Conservation (phyloP, 176 grass and related monocot species). For the Puya raimondii region DNA sequence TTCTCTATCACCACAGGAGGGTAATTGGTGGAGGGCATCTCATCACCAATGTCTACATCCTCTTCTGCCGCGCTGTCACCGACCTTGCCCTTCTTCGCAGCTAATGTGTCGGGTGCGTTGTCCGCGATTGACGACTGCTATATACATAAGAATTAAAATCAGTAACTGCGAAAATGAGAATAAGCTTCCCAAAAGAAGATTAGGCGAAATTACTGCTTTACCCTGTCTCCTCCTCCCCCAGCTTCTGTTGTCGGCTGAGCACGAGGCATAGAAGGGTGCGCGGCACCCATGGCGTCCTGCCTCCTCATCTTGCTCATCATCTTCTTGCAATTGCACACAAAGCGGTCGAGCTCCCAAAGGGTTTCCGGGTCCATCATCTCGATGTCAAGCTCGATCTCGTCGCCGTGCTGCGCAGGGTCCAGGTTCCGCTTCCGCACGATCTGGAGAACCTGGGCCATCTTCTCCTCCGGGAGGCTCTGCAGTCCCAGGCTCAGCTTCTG, state of each 20-base stretch:
- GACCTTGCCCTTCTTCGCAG: constrained; percentile 18
- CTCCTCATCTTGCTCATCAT: constrained; percentile 58
- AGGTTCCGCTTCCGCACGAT: constrained; percentile 72
- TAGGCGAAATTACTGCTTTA: neutral
- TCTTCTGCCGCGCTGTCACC: constrained; percentile 46
- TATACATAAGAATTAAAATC: neutral
- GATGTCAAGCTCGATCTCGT: constrained; percentile 88
- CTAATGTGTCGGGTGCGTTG: constrained; percentile 4
- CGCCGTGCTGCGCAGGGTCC: constrained; percentile 49
- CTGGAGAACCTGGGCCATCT: constrained; percentile 70
- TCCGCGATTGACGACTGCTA: constrained; percentile 1
- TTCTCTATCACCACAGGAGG: constrained; percentile 74
- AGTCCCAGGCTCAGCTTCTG: constrained; percentile 58
- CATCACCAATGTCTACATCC: constrained; percentile 86
- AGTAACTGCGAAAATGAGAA: neutral
- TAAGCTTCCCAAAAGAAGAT: neutral
- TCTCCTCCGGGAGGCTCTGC: constrained; percentile 62
- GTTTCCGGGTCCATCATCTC: constrained; percentile 80
- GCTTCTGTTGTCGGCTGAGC: neutral
- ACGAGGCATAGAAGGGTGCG: neutral
- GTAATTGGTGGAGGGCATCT: constrained; percentile 64
- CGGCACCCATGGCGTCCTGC: constrained; percentile 10
- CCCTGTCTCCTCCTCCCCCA: neutral
- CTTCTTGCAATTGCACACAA: constrained; percentile 84
- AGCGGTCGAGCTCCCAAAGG: constrained; percentile 86